These are phyloP conservation scores for Coriaria nepalensis DNA, from an alignment of 306 rosid species.

Conservation along the genomic window DNA sequence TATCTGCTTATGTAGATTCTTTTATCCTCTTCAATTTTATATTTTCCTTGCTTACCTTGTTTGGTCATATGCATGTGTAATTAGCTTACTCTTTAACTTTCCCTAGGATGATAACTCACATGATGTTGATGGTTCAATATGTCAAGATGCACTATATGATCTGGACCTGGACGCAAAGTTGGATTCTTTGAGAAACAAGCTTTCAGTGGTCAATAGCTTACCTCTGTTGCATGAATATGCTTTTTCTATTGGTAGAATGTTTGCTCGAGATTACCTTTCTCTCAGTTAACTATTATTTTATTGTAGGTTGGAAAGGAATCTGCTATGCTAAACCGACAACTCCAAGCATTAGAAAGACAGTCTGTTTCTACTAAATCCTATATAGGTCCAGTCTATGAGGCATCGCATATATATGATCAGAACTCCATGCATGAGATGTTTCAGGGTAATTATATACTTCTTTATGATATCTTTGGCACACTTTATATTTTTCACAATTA, in stretches of 20 bases:
- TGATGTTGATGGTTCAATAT: conserved; percentile 8
- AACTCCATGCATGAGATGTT: conserved; percentile 30
- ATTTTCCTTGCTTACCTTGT: no score
- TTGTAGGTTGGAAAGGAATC: conserved; percentile 57
- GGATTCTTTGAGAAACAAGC: conserved; percentile 50
- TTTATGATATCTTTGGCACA: neutral
- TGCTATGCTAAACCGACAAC: conserved; percentile 45
- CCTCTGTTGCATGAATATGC: conserved; percentile 4
- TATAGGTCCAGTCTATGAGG: conserved; percentile 42
- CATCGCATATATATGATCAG: conserved; percentile 22
- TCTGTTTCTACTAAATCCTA: conserved; percentile 18
- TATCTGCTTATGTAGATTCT: no score
- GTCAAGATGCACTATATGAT: conserved; percentile 22
- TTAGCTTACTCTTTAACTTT: conserved; percentile 1
- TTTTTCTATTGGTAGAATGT: neutral
- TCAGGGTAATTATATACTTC: conserved; percentile 40
- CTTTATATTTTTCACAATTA: no score
- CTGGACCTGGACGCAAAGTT: conserved; percentile 46
- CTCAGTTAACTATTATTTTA: conserved; percentile 6
- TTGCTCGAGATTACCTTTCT: neutral
- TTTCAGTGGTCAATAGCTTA: conserved; percentile 29
- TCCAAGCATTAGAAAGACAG: conserved; percentile 44
- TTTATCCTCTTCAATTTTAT: no score
- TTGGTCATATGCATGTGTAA: neutral
- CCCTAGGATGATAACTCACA: conserved; percentile 38